A percentile compares a stretch with the other conserved stretches of the same genome.
phyloP scores from a whole-genome alignment of 306 rosid species.

The Abrus pulchellus region DNA sequence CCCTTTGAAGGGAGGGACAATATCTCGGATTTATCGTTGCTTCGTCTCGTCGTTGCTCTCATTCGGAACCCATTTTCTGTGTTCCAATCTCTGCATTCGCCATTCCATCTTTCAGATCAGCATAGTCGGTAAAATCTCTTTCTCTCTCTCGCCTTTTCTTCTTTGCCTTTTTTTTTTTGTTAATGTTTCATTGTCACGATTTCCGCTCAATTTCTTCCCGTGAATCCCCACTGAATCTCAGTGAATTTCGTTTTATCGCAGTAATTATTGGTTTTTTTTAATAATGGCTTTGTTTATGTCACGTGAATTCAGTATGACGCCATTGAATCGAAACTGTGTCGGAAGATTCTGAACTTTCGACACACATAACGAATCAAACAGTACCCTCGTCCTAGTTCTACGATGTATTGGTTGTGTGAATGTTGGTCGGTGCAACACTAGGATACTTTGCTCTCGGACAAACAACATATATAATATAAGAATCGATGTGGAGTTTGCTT shows the following conservation, averaged over 20 bases:
- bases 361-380: constrained; percentile 48
- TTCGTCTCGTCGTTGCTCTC: constrained; percentile 3
- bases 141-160: not conserved
- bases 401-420: constrained; percentile 5
- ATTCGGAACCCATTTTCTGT: constrained; percentile 17
- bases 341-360: constrained; percentile 45
- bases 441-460: constrained; percentile 22
- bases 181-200: constrained; percentile 9
- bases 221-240: constrained; percentile 24
- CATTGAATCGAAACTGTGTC: constrained; percentile 40
- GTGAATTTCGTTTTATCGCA: constrained; percentile 12
- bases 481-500: constrained; percentile 38
- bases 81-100: constrained; percentile 36
- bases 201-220: constrained; percentile 43
- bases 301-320: constrained; percentile 36
- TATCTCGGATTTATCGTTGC: constrained; percentile 49
- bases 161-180: not conserved
- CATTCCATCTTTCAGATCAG: constrained; percentile 45
- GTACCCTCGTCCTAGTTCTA: constrained; percentile 29
- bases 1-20: constrained; percentile 43
- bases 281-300: not conserved
- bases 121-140: constrained; percentile 24
- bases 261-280: not conserved
- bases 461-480: not conserved
- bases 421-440: constrained; percentile 34